Evolutionary conservation across 768 basidiomycete genomes (phyloP).

Genomic region (Tulasnella sp.): DNA sequence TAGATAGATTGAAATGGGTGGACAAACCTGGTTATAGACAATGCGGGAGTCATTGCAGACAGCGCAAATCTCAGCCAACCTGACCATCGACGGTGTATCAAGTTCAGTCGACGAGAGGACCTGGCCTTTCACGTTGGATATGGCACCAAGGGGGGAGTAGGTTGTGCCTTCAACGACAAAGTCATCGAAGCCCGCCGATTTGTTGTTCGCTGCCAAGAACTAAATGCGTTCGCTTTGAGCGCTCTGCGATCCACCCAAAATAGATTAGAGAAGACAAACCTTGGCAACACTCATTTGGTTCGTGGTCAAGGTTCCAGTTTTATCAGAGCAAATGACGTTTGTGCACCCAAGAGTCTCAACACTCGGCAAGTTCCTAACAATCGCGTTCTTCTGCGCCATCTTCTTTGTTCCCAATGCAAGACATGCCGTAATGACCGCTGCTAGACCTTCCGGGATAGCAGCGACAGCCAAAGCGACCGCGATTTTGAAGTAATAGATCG

Average conservation of each 20-base stretch:
- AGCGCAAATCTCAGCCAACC: constrained; percentile 83
- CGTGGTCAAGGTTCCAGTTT: constrained; percentile 82
- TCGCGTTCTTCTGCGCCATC: constrained; percentile 98
- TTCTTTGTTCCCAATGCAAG: constrained; percentile 95
- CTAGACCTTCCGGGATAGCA: constrained; percentile 96
- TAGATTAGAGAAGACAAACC: constrained; percentile 43
- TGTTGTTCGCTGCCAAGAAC: constrained; percentile 64
- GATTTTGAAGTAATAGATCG: constrained; percentile 98
- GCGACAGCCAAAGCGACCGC: constrained; percentile 98
- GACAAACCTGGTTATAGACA: constrained; percentile 61
- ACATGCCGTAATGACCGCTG: constrained; percentile 95
- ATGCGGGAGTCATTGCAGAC: constrained; percentile 92
- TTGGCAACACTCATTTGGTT: constrained; percentile 92
- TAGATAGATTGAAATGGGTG: neutral
- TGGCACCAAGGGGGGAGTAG: constrained; percentile 71
- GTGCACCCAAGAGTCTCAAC: constrained; percentile 97
- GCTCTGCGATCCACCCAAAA: constrained; percentile 70
- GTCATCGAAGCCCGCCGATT: constrained; percentile 42
- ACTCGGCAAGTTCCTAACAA: constrained; percentile 89
- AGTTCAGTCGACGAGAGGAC: constrained; percentile 40
- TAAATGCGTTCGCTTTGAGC: constrained; percentile 28
- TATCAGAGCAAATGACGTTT: constrained; percentile 98
- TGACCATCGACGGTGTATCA: constrained; percentile 54
- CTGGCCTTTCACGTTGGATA: constrained; percentile 51
- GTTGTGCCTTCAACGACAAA: constrained; percentile 86